Conservation (phyloP, 129 eudicot genomes). For the Silybum marianum region DNA sequence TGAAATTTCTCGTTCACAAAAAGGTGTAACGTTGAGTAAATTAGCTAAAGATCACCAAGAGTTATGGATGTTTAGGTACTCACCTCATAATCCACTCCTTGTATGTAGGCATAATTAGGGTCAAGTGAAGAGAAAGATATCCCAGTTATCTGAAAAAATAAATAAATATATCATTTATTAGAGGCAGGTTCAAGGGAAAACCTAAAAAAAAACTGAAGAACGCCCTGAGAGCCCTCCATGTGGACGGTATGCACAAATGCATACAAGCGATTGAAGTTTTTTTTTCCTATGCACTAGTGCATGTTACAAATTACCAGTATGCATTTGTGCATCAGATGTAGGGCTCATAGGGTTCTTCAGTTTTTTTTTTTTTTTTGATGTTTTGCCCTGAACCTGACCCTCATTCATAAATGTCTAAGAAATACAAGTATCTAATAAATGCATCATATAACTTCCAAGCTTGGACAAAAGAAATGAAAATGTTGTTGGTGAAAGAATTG, state of each 20-base stretch:
- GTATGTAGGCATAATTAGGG: slow-evolving; percentile 65
- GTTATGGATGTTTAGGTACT: not conserved
- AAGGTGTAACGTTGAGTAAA: slow-evolving; percentile 11
- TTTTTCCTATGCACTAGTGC: too few relatives aligned
- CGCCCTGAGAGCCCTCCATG: too few relatives aligned
- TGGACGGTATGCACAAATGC: too few relatives aligned
- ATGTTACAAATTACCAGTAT: too few relatives aligned
- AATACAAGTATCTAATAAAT: not conserved
- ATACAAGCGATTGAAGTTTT: too few relatives aligned
- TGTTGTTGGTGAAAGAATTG: not conserved
- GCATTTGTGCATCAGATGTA: too few relatives aligned
- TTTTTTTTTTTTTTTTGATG: too few relatives aligned
- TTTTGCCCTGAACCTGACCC: too few relatives aligned
- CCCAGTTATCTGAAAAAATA: slow-evolving; percentile 72
- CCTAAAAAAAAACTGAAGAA: too few relatives aligned
- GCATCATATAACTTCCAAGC: not conserved
- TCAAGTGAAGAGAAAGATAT: slow-evolving; percentile 74
- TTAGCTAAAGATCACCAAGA: not conserved
- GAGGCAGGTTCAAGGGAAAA: too few relatives aligned
- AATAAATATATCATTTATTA: not conserved
- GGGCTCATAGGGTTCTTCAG: too few relatives aligned
- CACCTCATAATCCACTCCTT: slow-evolving; percentile 96
- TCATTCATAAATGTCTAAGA: not conserved
- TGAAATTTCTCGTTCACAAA: not conserved
- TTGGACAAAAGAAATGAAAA: not conserved